Percentiles rank a stretch among this genome's conserved stretches.
Evolutionary conservation across 768 basidiomycete species (phyloP).

Genomic region (Lentinus tigrinus): DNA sequence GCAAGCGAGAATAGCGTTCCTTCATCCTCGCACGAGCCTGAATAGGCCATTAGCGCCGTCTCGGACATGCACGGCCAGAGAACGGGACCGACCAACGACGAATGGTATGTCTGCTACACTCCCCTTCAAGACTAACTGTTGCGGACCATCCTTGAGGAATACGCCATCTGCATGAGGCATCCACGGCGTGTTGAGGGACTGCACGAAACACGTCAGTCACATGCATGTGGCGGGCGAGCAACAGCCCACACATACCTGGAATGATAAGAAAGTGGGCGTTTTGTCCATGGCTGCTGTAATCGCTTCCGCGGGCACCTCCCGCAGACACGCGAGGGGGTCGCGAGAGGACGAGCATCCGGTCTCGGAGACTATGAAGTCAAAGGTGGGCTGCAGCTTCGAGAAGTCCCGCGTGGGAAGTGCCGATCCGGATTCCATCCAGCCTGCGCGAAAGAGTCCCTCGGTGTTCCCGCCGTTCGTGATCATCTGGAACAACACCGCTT

Average conservation of each 20-base stretch:
- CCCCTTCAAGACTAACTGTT: slow-evolving; percentile 41
- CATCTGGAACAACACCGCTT: slow-evolving; percentile 29
- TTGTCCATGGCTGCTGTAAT: slow-evolving; percentile 33
- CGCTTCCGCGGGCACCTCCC: slow-evolving; percentile 31
- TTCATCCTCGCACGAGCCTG: slow-evolving; percentile 56
- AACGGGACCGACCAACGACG: slow-evolving; percentile 34
- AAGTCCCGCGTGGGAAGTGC: slow-evolving; percentile 7
- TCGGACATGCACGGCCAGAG: not conserved
- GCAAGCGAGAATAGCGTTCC: slow-evolving; percentile 41
- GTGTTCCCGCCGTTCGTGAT: slow-evolving; percentile 22
- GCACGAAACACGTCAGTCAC: not conserved
- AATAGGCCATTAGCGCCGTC: slow-evolving; percentile 30
- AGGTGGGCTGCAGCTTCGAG: slow-evolving; percentile 32
- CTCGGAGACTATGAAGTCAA: slow-evolving; percentile 38
- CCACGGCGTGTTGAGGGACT: slow-evolving; percentile 50
- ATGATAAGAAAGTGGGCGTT: slow-evolving; percentile 32
- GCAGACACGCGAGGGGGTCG: slow-evolving; percentile 43
- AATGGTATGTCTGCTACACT: slow-evolving; percentile 49
- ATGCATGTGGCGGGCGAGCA: not conserved
- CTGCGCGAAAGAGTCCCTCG: slow-evolving; percentile 25
- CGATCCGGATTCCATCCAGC: slow-evolving; percentile 37
- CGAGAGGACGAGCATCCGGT: slow-evolving; percentile 33
- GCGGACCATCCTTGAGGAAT: slow-evolving; percentile 41
- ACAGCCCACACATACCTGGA: slow-evolving; percentile 29
- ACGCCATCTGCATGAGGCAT: slow-evolving; percentile 49